phyloP scores from a whole-genome alignment of 2,329 filamentous ascomycete species.

The Beauveria asiatica region DNA sequence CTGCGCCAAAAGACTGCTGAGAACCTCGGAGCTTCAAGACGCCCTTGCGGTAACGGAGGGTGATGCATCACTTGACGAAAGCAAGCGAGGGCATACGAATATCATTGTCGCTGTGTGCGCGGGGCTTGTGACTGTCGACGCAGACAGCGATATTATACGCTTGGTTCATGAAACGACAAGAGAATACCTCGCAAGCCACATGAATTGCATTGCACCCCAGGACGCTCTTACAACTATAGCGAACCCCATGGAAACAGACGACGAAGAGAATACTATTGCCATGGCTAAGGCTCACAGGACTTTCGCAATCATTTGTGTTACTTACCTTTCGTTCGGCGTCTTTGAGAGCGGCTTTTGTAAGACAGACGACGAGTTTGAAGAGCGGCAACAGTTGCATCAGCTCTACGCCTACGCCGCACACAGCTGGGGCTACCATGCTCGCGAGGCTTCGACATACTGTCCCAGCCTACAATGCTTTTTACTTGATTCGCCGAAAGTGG shows the following conservation, averaged over 20 bases:
- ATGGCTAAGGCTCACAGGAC: neutral
- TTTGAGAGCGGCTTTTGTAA: neutral
- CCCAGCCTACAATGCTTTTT: fast-evolving
- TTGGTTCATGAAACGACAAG: slow-evolving; percentile 20
- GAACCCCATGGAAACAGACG: neutral
- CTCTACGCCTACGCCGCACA: slow-evolving; percentile 11
- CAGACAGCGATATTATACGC: slow-evolving; percentile 26
- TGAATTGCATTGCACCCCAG: neutral
- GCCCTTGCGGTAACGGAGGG: slow-evolving; percentile 28
- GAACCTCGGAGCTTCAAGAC: slow-evolving; percentile 27
- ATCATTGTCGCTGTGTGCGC: slow-evolving; percentile 26
- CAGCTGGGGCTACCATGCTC: slow-evolving; percentile 13
- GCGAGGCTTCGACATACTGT: neutral
- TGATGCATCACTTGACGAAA: slow-evolving; percentile 20
- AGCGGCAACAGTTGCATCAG: neutral
- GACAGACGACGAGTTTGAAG: neutral
- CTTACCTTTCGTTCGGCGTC: neutral
- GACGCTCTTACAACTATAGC: neutral
- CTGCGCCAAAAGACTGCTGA: slow-evolving; percentile 25
- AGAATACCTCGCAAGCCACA: neutral
- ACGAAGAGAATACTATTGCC: neutral
- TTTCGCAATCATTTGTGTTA: neutral
- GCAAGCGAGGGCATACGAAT: slow-evolving; percentile 14
- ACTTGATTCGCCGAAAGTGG: neutral
- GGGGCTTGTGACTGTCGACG: slow-evolving; percentile 30